Evolutionary conservation across 2,329 filamentous ascomycete genomes (phyloP), one percentile per base, ranked within the genome.

Genomic region (Botrytis porri): DNA sequence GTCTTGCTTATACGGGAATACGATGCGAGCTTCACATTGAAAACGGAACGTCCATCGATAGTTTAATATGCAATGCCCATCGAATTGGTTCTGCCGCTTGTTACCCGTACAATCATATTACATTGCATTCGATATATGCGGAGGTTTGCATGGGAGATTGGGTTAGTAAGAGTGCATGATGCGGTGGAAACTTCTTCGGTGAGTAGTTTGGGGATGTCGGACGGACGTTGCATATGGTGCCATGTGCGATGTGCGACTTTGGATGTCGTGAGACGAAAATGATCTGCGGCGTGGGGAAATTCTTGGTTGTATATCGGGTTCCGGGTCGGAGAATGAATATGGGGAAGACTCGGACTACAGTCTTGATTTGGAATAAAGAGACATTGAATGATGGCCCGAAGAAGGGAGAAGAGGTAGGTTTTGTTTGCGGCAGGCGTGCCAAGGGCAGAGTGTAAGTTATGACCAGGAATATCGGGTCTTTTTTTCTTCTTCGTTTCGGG

Each of bases 71-170:
- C 48, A 39, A 35, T 39, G 32, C 45, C 48, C 48, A 67, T 54
- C 25, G 25, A 29, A 39, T 54, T 67, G 45, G 64, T 22, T 54
- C 48, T 54, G 45, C 64, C 48, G 35, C 45, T 22, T 54, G 35
- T 41, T 41, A 57, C 35, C 9, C 57, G 7, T 39, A n/a, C 25
- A 41, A 5, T 48, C 16, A 29, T 29, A 64, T 66, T 66, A 51
- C 45, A 54, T 67, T 12, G 35, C 64, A 67, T 67, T 67, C 48
- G 35, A 67, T 57, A 67, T 39, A 67, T 67, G 48, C 64, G 35
- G 48, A 57, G 64, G 35, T 41, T 57, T 22, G 45, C 45, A 67
- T 67, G 32, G 25, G 25, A 39, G 35, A 39, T 54, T 39, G 25
- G 25, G 25, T n/a, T 43, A 41, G 25, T 41, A 12, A 67, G 35